Conservation (phyloP, 805 yeast species). For the Komagataella kurtzmanii region DNA sequence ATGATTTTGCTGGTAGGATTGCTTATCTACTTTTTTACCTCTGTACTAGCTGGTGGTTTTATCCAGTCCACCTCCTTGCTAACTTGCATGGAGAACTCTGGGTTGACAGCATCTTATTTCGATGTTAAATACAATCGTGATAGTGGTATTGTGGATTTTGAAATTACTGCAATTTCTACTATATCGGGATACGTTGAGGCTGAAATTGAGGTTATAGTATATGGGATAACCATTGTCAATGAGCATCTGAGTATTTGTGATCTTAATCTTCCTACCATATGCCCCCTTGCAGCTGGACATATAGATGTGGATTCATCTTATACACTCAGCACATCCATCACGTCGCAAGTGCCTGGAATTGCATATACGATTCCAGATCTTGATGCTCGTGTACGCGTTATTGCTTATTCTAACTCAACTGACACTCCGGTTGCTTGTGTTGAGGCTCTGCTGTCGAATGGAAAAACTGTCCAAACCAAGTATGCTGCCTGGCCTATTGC, state of each 20-base stretch:
- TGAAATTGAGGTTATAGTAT: conserved; percentile 52
- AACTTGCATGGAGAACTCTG: conserved; percentile 87
- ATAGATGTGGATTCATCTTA: conserved; percentile 52
- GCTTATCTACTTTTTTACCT: neutral
- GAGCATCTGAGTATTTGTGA: conserved; percentile 52
- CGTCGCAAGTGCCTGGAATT: conserved; percentile 55
- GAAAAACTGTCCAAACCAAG: conserved; percentile 85
- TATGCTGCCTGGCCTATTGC: conserved; percentile 96
- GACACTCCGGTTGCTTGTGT: conserved; percentile 71
- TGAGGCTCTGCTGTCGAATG: conserved; percentile 73
- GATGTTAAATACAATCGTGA: conserved; percentile 62
- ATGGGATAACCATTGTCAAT: conserved; percentile 58
- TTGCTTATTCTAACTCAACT: conserved; percentile 35
- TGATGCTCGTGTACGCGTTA: conserved; percentile 80
- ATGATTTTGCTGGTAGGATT: neutral
- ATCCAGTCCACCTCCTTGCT: conserved; percentile 46
- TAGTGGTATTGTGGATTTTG: conserved; percentile 47
- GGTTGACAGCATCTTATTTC: conserved; percentile 72
- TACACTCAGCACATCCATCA: conserved; percentile 24
- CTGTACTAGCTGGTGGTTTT: neutral
- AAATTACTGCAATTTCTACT: conserved; percentile 68
- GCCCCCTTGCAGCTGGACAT: conserved; percentile 85
- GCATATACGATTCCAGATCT: conserved; percentile 89
- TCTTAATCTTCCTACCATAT: conserved; percentile 36
- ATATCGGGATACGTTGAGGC: conserved; percentile 63